Percentiles rank a stretch among this genome's conserved stretches.
phyloP scores from a whole-genome alignment of 768 basidiomycete genomes.

The Tylopilus subfusipes region DNA sequence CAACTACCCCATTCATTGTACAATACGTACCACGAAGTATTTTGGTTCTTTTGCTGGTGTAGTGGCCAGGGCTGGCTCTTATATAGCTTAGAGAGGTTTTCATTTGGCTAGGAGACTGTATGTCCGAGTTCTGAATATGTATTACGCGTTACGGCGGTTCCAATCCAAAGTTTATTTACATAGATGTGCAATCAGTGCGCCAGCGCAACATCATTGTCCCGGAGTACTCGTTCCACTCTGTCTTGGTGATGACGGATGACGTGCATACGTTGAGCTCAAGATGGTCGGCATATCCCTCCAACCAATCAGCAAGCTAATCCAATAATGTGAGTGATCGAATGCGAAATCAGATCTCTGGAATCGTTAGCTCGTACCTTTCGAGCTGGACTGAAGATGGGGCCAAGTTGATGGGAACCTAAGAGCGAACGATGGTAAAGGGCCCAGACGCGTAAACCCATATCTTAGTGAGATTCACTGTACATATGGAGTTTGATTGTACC shows the following conservation, averaged over 20 bases:
- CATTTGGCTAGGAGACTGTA: neutral
- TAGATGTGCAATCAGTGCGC: too few relatives aligned
- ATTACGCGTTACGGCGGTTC: neutral
- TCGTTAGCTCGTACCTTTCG: slow-evolving; percentile 36
- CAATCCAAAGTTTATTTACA: too few relatives aligned
- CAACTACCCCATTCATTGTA: slow-evolving; percentile 4
- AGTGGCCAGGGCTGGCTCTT: too few relatives aligned
- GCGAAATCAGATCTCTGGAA: neutral
- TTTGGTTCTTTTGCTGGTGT: neutral
- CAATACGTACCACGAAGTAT: slow-evolving; percentile 1
- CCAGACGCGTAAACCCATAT: neutral
- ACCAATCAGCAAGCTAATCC: slow-evolving; percentile 58
- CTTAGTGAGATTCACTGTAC: slow-evolving; percentile 44
- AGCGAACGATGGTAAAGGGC: neutral
- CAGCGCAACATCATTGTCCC: neutral
- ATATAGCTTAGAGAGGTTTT: neutral
- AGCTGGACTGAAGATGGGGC: slow-evolving; percentile 51
- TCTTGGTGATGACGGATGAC: slow-evolving; percentile 39
- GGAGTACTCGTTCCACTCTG: slow-evolving; percentile 27
- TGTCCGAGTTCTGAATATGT: neutral
- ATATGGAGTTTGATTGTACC: slow-evolving; percentile 57
- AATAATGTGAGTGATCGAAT: neutral
- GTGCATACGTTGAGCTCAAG: slow-evolving; percentile 67
- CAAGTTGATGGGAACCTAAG: slow-evolving; percentile 60
- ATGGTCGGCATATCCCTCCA: slow-evolving; percentile 56